phyloP scores from a whole-genome alignment of 139 green algal species.

The Zygnema circumcarinatum region DNA sequence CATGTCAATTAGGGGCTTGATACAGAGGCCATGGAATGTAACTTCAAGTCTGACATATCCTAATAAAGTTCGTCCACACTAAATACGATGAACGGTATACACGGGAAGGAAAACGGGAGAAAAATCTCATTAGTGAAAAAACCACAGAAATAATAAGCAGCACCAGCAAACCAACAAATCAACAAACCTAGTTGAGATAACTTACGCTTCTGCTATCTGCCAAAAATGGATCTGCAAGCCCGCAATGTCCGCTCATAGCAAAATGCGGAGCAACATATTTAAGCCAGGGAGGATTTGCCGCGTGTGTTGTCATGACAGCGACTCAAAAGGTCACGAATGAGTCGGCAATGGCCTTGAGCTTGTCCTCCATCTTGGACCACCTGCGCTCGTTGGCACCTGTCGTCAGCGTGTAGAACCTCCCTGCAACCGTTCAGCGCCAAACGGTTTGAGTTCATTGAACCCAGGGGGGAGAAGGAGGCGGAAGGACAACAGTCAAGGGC shows the following conservation, averaged over 20 bases:
- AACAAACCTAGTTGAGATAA: neutral
- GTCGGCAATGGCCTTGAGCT: conserved; percentile 67
- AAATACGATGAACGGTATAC: too few relatives aligned
- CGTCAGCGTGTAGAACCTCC: conserved; percentile 94
- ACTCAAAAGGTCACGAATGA: conserved; percentile 57
- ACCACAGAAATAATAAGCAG: too few relatives aligned
- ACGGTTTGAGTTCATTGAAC: neutral
- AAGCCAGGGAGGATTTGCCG: too few relatives aligned
- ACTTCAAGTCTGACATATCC: too few relatives aligned
- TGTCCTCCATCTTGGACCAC: conserved; percentile 89
- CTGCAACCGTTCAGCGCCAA: conserved; percentile 61
- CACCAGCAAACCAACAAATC: neutral
- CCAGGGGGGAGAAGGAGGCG: neutral
- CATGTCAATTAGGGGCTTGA: too few relatives aligned
- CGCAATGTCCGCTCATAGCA: too few relatives aligned
- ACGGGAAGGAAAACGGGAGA: too few relatives aligned
- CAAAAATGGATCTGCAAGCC: neutral
- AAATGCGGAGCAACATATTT: too few relatives aligned
- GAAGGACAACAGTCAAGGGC: neutral
- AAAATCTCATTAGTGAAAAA: too few relatives aligned
- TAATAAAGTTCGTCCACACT: too few relatives aligned
- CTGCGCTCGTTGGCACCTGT: conserved; percentile 88
- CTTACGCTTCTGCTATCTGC: neutral
- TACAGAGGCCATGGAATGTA: too few relatives aligned
- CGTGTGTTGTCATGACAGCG: too few relatives aligned